Evolutionary conservation across 2,329 filamentous ascomycete genomes (phyloP).

Genomic region (Madurella fahalii): DNA sequence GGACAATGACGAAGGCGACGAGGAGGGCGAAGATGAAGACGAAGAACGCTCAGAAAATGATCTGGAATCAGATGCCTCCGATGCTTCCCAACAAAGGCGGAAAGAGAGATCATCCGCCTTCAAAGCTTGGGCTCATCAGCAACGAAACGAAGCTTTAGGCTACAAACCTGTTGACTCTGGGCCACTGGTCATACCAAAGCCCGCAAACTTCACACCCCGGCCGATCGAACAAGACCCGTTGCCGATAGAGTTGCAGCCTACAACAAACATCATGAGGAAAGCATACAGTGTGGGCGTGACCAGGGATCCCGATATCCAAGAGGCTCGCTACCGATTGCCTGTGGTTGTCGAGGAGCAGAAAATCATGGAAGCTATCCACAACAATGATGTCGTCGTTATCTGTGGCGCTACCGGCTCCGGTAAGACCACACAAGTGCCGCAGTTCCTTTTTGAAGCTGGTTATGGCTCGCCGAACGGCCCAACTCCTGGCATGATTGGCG

Average conservation of each 20-base stretch:
- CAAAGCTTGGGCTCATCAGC: conserved; percentile 86
- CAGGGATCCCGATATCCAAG: conserved; percentile 69
- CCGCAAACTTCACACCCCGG: conserved; percentile 62
- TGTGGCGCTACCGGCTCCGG: conserved; percentile 95
- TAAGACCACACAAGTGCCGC: conserved; percentile 95
- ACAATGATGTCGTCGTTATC: conserved; percentile 82
- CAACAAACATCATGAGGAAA: conserved; percentile 60
- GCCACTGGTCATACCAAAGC: conserved; percentile 49
- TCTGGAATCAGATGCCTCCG: conserved; percentile 19
- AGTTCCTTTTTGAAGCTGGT: conserved; percentile 91
- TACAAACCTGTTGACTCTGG: conserved; percentile 46
- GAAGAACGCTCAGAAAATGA: conserved; percentile 18
- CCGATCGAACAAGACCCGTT: conserved; percentile 67
- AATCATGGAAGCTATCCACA: conserved; percentile 96
- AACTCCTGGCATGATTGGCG: conserved; percentile 86
- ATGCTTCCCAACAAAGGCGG: conserved; percentile 29
- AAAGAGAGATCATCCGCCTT: conserved; percentile 62
- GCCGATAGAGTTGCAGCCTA: conserved; percentile 61
- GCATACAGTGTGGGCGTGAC: conserved; percentile 70
- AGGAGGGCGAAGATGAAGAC: conserved; percentile 32
- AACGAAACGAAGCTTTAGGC: conserved; percentile 77
- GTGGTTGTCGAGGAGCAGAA: conserved; percentile 94
- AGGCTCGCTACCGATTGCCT: conserved; percentile 72
- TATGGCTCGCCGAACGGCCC: conserved; percentile 75
- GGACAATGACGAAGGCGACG: conserved; percentile 31